Percentiles rank a stretch among this genome's conserved stretches.
phyloP scores from a whole-genome alignment of 2,329 filamentous ascomycete genomes.

The Cladosporium sp. region DNA sequence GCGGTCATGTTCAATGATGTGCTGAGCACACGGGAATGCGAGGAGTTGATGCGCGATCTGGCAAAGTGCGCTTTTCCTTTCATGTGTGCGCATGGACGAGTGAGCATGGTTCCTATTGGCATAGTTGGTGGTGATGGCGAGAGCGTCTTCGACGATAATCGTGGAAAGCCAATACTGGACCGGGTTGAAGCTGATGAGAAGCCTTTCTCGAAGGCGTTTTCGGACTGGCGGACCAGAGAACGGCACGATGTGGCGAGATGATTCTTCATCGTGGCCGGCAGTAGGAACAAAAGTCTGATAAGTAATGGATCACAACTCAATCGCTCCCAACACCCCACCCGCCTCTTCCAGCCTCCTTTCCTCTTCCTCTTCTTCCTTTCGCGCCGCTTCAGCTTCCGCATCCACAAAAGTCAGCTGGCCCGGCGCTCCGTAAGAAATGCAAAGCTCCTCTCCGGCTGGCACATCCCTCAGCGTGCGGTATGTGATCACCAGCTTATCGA shows the following conservation, averaged over 20 bases:
- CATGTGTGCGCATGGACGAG: slow-evolving; percentile 73
- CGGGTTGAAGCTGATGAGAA: neutral
- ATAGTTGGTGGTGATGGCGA: slow-evolving; percentile 14
- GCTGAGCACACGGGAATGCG: slow-evolving; percentile 56
- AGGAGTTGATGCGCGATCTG: slow-evolving; percentile 54
- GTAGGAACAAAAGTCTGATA: no score
- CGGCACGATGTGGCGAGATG: no score
- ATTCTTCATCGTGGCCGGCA: no score
- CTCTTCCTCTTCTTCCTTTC: slow-evolving; percentile 2
- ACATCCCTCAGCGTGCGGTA: slow-evolving; percentile 51
- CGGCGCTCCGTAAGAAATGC: slow-evolving; percentile 47
- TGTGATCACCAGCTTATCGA: slow-evolving; percentile 41
- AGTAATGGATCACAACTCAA: slow-evolving; percentile 27
- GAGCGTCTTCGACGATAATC: slow-evolving; percentile 17
- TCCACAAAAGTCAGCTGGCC: slow-evolving; percentile 43
- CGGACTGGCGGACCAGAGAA: neutral
- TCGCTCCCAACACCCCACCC: slow-evolving; percentile 38
- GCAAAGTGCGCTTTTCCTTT: slow-evolving; percentile 68
- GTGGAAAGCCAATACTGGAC: no score
- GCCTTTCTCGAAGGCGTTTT: neutral
- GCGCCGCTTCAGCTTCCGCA: slow-evolving; percentile 27
- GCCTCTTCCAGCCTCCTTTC: slow-evolving; percentile 28
- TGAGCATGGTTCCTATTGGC: slow-evolving; percentile 46
- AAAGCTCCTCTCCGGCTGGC: slow-evolving; percentile 51
- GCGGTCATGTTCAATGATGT: slow-evolving; percentile 84